Percentiles rank a stretch among this genome's conserved stretches.
Conservation (phyloP, 345 rosid species). For the Ceriops decandra region DNA sequence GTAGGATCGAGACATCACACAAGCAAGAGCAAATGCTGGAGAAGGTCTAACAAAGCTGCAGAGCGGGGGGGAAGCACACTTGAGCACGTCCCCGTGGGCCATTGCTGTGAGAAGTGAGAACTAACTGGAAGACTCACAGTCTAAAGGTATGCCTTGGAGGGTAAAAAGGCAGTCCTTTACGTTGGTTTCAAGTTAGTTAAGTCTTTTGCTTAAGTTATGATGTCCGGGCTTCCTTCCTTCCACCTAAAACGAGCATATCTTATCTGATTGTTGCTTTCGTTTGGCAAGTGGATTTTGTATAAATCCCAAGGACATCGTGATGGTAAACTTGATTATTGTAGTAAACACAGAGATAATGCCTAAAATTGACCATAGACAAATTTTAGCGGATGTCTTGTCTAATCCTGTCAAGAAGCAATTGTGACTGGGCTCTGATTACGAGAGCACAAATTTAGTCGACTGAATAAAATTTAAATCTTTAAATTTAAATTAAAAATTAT, state of each 20-base stretch:
- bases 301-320: neutral
- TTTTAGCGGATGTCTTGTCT: neutral
- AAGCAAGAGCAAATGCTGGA: constrained; percentile 24
- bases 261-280: neutral
- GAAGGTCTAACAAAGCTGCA: neutral
- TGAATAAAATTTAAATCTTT: too few relatives aligned
- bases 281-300: neutral
- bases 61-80: neutral
- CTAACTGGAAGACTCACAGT: too few relatives aligned
- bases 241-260: neutral
- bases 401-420: constrained; percentile 14
- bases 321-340: neutral
- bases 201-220: too few relatives aligned
- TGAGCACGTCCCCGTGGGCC: neutral
- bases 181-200: too few relatives aligned
- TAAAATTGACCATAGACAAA: constrained; percentile 11
- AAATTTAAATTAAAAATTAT: too few relatives aligned
- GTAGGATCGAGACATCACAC: constrained; percentile 4
- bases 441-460: too few relatives aligned
- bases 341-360: neutral
- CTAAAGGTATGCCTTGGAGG: too few relatives aligned
- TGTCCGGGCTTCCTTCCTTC: neutral
- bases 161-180: too few relatives aligned
- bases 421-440: neutral
- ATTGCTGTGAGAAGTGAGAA: too few relatives aligned